Conservation (phyloP, 116 monocot species). For the Zostera marina region DNA sequence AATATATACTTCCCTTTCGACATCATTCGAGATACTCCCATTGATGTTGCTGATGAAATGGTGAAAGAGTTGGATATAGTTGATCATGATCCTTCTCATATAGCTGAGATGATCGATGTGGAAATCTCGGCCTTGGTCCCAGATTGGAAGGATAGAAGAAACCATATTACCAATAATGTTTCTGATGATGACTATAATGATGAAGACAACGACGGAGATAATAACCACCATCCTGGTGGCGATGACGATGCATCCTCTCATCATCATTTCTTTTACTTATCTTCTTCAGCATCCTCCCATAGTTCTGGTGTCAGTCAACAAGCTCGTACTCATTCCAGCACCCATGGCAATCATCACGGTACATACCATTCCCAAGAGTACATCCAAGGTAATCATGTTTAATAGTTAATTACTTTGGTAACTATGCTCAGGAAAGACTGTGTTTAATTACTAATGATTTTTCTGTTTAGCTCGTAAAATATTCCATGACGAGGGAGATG, state of each 20-base stretch:
- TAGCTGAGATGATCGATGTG: conserved; percentile 72
- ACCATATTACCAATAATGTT: neutral
- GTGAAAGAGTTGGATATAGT: conserved; percentile 60
- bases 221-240: neutral
- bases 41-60: conserved; percentile 71
- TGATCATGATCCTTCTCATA: conserved; percentile 52
- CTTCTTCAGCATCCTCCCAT: conserved; percentile 54
- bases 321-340: conserved; percentile 1
- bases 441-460: neutral
- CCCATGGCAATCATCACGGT: neutral
- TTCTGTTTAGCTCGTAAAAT: conserved; percentile 8
- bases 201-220: conserved; percentile 9
- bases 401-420: neutral
- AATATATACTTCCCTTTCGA: conserved; percentile 87
- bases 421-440: neutral
- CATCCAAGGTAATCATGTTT: conserved; percentile 27
- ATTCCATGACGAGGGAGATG: conserved; percentile 3
- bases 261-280: conserved; percentile 30
- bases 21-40: conserved; percentile 53
- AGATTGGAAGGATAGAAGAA: conserved; percentile 7
- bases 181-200: conserved; percentile 34
- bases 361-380: conserved; percentile 10
- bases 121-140: conserved; percentile 57
- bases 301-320: conserved; percentile 20
- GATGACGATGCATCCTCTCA: conserved; percentile 21